Conservation (phyloP, 352 stramenopile species). For the Plasmopara halstedii region DNA sequence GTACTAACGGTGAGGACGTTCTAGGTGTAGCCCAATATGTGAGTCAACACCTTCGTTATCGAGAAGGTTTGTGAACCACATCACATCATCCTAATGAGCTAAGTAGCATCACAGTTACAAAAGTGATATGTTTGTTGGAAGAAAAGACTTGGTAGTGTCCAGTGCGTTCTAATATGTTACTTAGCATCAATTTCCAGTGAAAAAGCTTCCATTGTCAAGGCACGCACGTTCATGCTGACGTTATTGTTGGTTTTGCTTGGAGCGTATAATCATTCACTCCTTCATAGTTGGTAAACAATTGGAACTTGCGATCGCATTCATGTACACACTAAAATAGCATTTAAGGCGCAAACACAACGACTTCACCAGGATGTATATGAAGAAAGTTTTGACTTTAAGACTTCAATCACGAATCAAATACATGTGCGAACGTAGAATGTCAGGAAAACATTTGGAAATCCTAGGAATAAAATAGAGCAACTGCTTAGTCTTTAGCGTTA, state of each 20-base stretch:
- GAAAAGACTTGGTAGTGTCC: background rate
- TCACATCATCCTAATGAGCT: background rate
- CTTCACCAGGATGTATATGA: too few relatives aligned
- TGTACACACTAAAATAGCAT: too few relatives aligned
- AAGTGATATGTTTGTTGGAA: background rate
- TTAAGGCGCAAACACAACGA: too few relatives aligned
- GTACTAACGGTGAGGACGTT: too few relatives aligned
- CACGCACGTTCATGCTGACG: background rate
- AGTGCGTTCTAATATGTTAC: background rate
- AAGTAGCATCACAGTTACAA: background rate
- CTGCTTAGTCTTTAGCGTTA: too few relatives aligned
- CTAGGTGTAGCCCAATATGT: constrained; percentile 1
- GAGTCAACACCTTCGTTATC: constrained; percentile 5
- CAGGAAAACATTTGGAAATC: too few relatives aligned
- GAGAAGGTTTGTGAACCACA: constrained; percentile 8
- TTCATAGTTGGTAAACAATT: too few relatives aligned
- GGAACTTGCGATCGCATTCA: too few relatives aligned
- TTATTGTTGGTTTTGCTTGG: background rate
- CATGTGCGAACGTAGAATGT: too few relatives aligned
- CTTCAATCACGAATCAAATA: too few relatives aligned
- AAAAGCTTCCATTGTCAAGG: background rate
- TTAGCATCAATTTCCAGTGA: background rate
- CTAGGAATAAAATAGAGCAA: too few relatives aligned
- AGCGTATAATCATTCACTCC: background rate
- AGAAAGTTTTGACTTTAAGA: too few relatives aligned